phyloP scores from a whole-genome alignment of 768 basidiomycete species.

The Mycena amicta region DNA sequence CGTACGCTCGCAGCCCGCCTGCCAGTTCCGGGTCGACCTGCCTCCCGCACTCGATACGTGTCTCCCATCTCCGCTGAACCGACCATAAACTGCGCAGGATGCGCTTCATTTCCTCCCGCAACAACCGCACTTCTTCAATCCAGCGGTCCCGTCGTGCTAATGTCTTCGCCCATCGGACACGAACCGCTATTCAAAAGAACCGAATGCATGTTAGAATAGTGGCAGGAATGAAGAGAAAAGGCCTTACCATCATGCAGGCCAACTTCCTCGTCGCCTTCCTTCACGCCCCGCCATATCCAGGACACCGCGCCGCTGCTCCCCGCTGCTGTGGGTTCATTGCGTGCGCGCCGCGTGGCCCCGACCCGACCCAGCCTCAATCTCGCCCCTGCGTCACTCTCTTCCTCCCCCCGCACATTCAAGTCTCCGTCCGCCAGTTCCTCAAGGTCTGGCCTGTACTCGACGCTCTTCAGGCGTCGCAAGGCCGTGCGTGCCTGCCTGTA shows the following conservation, averaged over 20 bases:
- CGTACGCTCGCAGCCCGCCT: neutral
- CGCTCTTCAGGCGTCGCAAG: neutral
- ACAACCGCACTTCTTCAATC: too few species aligned
- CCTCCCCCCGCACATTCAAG: too few species aligned
- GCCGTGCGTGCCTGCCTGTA: neutral
- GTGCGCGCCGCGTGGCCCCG: too few species aligned
- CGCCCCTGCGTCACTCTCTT: too few species aligned
- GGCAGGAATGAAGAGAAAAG: too few species aligned
- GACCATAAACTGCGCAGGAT: neutral
- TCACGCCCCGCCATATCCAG: conserved; percentile 10
- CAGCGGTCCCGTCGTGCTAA: too few species aligned
- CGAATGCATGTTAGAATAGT: neutral
- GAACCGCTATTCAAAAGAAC: conserved; percentile 1
- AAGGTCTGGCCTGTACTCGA: neutral
- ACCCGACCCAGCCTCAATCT: too few species aligned
- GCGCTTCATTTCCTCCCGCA: conserved; percentile 24
- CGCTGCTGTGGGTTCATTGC: neutral
- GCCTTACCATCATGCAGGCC: conserved; percentile 8
- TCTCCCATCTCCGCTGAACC: neutral
- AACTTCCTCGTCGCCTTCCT: neutral
- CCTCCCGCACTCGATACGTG: neutral
- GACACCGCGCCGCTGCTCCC: neutral
- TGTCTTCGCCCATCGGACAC: conserved; percentile 25
- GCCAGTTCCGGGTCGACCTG: neutral
- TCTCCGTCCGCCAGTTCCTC: too few species aligned